These are phyloP conservation scores for Clathrus columnatus DNA, from an alignment of 768 basidiomycete genomes.

Conservation along the genomic window DNA sequence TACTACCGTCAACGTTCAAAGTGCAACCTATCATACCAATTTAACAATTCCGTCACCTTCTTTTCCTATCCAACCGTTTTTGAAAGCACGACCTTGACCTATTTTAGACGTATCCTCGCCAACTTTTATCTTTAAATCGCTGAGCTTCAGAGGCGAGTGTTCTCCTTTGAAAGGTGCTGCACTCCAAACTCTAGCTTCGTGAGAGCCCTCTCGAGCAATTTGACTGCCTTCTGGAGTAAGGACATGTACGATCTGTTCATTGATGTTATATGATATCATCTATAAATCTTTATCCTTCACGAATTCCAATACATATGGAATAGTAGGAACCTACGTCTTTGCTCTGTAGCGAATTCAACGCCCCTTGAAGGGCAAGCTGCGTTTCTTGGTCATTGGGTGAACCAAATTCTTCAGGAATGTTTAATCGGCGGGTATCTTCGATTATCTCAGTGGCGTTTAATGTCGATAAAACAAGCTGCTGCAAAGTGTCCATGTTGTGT, in stretches of 20 bases:
- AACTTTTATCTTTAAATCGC: constrained; percentile 62
- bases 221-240: constrained; percentile 78
- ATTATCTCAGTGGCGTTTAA: constrained; percentile 51
- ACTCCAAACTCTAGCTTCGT: constrained; percentile 92
- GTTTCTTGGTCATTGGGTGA: constrained; percentile 60
- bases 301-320: constrained; percentile 10
- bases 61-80: constrained; percentile 93
- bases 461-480: constrained; percentile 69
- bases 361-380: constrained; percentile 81
- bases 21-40: constrained; percentile 52
- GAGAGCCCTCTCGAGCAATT: constrained; percentile 76
- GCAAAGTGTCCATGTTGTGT: constrained; percentile 67
- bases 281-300: constrained; percentile 28
- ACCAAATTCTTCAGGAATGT: constrained; percentile 49
- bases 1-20: not conserved
- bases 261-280: constrained; percentile 79
- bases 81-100: constrained; percentile 93
- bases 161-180: constrained; percentile 66
- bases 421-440: constrained; percentile 58
- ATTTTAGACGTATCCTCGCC: constrained; percentile 88
- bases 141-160: constrained; percentile 55
- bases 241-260: constrained; percentile 64
- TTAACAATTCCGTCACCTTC: constrained; percentile 82
- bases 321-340: constrained; percentile 52
- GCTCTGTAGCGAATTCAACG: constrained; percentile 81